Base-by-base conservation (phyloP, 2,329 filamentous ascomycete genomes). In the Esteya vermicola region DNA sequence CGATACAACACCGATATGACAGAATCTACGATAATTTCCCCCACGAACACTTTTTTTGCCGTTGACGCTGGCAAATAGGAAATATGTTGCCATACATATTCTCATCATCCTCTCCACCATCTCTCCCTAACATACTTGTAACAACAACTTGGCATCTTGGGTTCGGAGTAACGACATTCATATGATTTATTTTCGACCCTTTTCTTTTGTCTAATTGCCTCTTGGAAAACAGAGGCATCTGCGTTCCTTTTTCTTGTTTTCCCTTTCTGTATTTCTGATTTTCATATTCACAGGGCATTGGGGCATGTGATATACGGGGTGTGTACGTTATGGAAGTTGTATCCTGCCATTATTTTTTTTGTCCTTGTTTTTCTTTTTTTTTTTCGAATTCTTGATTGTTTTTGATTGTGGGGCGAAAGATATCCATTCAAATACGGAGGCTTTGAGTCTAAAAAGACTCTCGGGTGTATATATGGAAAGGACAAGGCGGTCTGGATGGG, bases 71-170 rank as follows among this genome's bases (percentile, higher is more conserved):
- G n/a, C n/a, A n/a, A n/a, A n/a, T n/a, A n/a, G n/a, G n/a, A n/a
- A n/a, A n/a, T n/a, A n/a, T n/a, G n/a, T n/a, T n/a, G n/a, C n/a
- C n/a, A n/a, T n/a, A n/a, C n/a, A n/a, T n/a, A n/a, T n/a, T n/a
- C n/a, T n/a, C n/a, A n/a, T n/a, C n/a, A n/a, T n/a, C n/a, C n/a
- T n/a, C n/a, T n/a, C n/a, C n/a, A 1, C 22, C 22, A 13, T 25
- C 22, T 28, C 14, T 21, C 19, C 14, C 19, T 26, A 14, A 14
- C 19, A n/a, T n/a, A n/a, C 23, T 33, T 37, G 40, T 37, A 38
- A 20, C 39, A 41, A 36, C 23, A 41, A 36, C 23, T 36, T 18
- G 26, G 21, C 33, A 36, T 32, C 27, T 36, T 27, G 39, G 33
- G 25, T 27, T 33, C 36, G 33, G 39, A 36, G 33, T 35, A n/a